Evolutionary conservation across 1,139 yeast genomes (phyloP).

Genomic region (Kodamaea derodonti): DNA sequence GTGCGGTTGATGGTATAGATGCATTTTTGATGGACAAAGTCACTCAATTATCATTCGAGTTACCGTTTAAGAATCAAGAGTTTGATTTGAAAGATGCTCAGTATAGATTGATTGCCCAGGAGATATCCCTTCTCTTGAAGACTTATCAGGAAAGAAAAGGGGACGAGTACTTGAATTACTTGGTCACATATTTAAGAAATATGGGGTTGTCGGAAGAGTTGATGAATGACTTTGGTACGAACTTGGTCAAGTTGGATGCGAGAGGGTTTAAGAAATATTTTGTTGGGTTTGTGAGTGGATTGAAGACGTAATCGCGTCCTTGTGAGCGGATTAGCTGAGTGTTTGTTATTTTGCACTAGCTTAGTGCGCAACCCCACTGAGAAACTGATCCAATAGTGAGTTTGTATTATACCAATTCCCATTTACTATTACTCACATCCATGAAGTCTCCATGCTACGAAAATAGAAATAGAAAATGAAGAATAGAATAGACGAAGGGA

Average conservation of each 20-base stretch:
- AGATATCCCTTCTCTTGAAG: constrained; percentile 67
- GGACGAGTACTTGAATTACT: constrained; percentile 43
- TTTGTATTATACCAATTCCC: too few species aligned
- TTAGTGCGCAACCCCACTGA: too few species aligned
- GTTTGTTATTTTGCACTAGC: too few species aligned
- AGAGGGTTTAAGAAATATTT: constrained; percentile 66
- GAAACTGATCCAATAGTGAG: too few species aligned
- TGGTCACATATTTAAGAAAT: constrained; percentile 53
- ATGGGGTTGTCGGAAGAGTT: constrained; percentile 59
- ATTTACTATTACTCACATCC: too few species aligned
- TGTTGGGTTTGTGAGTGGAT: constrained; percentile 50
- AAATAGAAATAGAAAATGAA: too few species aligned
- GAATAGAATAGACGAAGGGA: too few species aligned
- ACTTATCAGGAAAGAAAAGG: constrained; percentile 46
- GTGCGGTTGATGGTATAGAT: constrained; percentile 67
- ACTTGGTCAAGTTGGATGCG: constrained; percentile 49
- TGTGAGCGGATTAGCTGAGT: too few species aligned
- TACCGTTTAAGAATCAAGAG: constrained; percentile 67
- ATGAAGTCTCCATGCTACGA: too few species aligned
- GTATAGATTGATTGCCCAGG: constrained; percentile 68
- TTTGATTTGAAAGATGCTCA: constrained; percentile 77
- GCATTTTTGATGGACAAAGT: constrained; percentile 65
- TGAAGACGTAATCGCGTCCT: too few species aligned
- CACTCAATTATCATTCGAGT: constrained; percentile 68
- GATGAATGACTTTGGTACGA: constrained; percentile 54